Percentiles rank a stretch among this genome's conserved stretches.
These are phyloP conservation scores for Selenicereus undatus DNA, from an alignment of 148 eudicot species.

Conservation along the genomic window DNA sequence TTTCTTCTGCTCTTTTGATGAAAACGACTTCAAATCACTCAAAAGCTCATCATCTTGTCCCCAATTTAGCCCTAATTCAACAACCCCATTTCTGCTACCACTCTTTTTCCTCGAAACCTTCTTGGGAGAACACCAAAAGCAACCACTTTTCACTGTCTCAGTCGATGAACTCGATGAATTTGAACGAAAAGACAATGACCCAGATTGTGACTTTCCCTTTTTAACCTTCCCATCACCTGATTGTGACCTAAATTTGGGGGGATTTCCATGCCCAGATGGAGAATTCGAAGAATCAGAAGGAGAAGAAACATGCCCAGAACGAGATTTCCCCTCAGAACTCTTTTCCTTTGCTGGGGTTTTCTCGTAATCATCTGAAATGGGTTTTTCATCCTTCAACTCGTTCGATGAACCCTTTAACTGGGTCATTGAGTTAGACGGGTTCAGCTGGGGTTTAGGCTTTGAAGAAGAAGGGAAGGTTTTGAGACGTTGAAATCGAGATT, in stretches of 20 bases:
- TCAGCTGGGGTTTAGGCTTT: conserved; percentile 22
- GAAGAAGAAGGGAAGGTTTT: conserved; percentile 55
- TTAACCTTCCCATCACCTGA: conserved; percentile 14
- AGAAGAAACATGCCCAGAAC: conserved; percentile 13
- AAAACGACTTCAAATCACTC: conserved; percentile 53
- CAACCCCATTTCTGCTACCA: conserved; percentile 26
- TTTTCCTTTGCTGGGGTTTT: neutral
- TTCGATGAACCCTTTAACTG: conserved; percentile 1
- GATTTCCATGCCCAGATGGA: conserved; percentile 6
- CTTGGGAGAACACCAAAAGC: conserved; percentile 85
- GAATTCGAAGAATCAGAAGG: conserved; percentile 13
- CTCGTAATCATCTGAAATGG: neutral
- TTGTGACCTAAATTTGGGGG: neutral
- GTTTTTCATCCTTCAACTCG: neutral
- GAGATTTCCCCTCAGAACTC: neutral
- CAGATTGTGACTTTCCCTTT: conserved; percentile 26
- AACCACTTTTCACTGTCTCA: conserved; percentile 46
- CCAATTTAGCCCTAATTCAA: conserved; percentile 37
- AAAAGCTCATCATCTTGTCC: conserved; percentile 46
- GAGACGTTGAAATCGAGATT: conserved; percentile 68
- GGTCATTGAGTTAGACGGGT: conserved; percentile 7
- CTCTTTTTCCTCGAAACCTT: conserved; percentile 44
- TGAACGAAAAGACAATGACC: conserved; percentile 29
- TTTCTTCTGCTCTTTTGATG: conserved; percentile 50
- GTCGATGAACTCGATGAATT: conserved; percentile 34